Evolutionary conservation across 768 basidiomycete genomes (phyloP).

Genomic region (Agaricus subrufescens): DNA sequence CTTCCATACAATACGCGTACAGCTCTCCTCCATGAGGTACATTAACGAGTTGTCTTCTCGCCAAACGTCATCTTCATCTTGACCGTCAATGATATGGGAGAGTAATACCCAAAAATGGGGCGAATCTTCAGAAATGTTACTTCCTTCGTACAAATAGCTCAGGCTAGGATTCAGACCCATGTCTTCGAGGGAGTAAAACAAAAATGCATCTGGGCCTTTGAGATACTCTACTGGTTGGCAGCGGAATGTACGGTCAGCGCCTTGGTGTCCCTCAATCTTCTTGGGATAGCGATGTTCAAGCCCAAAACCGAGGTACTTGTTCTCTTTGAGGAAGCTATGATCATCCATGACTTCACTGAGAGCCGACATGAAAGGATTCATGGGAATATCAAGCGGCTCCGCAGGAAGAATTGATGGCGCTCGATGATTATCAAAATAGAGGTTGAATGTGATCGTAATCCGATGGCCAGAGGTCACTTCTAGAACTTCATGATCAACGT

Average conservation of each 20-base stretch:
- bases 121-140: not conserved
- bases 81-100: not conserved
- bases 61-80: not conserved
- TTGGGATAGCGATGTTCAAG: slow-evolving; percentile 29
- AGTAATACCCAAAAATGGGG: not conserved
- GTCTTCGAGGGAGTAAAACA: slow-evolving; percentile 14
- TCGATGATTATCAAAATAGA: slow-evolving; percentile 21
- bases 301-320: slow-evolving; percentile 30
- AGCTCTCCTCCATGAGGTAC: not conserved
- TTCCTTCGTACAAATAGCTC: slow-evolving; percentile 16
- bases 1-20: not conserved
- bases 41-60: not conserved
- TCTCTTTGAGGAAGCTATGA: slow-evolving; percentile 22
- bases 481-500: slow-evolving; percentile 37
- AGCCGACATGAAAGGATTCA: slow-evolving; percentile 12
- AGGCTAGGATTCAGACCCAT: slow-evolving; percentile 17
- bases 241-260: not conserved
- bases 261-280: slow-evolving; percentile 7
- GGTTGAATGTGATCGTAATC: slow-evolving; percentile 39
- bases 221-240: slow-evolving; percentile 14
- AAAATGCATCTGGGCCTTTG: slow-evolving; percentile 25
- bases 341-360: slow-evolving; percentile 22
- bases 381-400: not conserved
- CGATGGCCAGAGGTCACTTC: slow-evolving; percentile 31
- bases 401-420: not conserved